Percentiles rank a stretch among this genome's conserved stretches.
phyloP scores from a whole-genome alignment of 345 rosid species.

The Lepidium africanum region DNA sequence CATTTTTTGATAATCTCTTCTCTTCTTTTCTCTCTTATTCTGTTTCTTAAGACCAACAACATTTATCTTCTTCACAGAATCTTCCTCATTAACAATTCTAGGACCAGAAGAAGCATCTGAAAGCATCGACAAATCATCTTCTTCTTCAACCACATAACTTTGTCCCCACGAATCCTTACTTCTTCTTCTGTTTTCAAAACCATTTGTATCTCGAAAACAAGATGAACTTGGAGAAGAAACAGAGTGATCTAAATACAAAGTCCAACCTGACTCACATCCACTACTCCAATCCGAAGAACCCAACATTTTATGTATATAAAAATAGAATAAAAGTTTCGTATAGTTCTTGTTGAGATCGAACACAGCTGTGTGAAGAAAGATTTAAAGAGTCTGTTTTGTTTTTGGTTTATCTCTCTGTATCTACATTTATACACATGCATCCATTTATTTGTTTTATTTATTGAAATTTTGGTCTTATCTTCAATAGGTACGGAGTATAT shows the following conservation, averaged over 20 bases:
- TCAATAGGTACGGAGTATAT: slow-evolving; percentile 18
- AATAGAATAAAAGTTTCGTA: background rate
- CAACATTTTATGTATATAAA: slow-evolving; percentile 34
- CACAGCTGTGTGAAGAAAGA: background rate
- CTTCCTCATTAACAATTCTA: slow-evolving; percentile 52
- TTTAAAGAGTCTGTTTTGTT: background rate
- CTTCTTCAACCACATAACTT: slow-evolving; percentile 22
- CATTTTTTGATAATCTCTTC: slow-evolving; percentile 29
- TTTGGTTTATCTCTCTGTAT: background rate
- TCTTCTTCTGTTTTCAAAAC: slow-evolving; percentile 13
- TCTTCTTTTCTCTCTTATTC: slow-evolving; percentile 32
- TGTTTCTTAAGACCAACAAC: slow-evolving; percentile 26
- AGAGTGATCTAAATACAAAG: slow-evolving; percentile 80
- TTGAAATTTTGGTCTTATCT: slow-evolving; percentile 23
- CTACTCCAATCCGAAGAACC: slow-evolving; percentile 56
- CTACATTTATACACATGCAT: slow-evolving; percentile 16
- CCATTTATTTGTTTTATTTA: background rate
- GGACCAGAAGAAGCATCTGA: slow-evolving; percentile 99
- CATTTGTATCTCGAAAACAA: background rate
- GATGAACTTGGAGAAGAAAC: slow-evolving; percentile 32
- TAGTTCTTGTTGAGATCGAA: background rate
- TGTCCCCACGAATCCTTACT: slow-evolving; percentile 12
- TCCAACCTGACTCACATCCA: slow-evolving; percentile 99
- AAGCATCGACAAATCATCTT: slow-evolving; percentile 84
- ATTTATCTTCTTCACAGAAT: slow-evolving; percentile 8